These are phyloP conservation scores for Aspergillus amoenus DNA, from an alignment of 2,329 filamentous ascomycete species.

Conservation along the genomic window DNA sequence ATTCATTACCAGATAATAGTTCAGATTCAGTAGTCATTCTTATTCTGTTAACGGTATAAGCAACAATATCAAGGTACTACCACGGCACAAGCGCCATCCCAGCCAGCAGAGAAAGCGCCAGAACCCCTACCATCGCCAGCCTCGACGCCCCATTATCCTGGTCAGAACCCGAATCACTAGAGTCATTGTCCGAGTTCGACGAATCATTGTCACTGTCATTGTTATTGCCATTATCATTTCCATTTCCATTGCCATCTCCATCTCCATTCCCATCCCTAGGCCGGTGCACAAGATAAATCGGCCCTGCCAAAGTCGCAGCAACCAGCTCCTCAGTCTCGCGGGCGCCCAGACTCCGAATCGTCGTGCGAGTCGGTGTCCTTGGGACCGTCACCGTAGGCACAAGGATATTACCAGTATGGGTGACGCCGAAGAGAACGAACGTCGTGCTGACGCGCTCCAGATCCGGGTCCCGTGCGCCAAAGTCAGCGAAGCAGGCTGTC, in stretches of 20 bases:
- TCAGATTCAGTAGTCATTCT: too few relatives aligned
- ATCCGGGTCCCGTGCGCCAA: not conserved
- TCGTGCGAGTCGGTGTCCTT: not conserved
- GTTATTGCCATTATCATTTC: not conserved
- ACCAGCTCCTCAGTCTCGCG: not conserved
- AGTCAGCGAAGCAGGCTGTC: slow-evolving; percentile 1
- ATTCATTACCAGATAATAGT: too few relatives aligned
- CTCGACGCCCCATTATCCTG: not conserved
- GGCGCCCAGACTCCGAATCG: not conserved
- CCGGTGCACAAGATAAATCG: not conserved
- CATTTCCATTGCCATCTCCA: too few relatives aligned
- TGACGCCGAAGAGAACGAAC: not conserved
- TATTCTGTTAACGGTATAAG: too few relatives aligned
- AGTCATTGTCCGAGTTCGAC: not conserved
- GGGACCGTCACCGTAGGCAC: not conserved
- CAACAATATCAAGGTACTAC: too few relatives aligned
- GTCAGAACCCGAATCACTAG: not conserved
- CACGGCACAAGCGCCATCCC: too few relatives aligned
- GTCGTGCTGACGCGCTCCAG: not conserved
- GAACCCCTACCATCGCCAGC: not conserved
- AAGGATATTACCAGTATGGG: not conserved
- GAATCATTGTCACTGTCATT: not conserved
- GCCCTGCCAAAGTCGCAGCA: not conserved
- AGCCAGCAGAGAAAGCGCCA: too few relatives aligned
- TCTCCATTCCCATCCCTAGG: not conserved